Evolutionary conservation across 768 basidiomycete species (phyloP), one percentile per base, ranked within the genome.

Genomic region (Calocera viscosa): DNA sequence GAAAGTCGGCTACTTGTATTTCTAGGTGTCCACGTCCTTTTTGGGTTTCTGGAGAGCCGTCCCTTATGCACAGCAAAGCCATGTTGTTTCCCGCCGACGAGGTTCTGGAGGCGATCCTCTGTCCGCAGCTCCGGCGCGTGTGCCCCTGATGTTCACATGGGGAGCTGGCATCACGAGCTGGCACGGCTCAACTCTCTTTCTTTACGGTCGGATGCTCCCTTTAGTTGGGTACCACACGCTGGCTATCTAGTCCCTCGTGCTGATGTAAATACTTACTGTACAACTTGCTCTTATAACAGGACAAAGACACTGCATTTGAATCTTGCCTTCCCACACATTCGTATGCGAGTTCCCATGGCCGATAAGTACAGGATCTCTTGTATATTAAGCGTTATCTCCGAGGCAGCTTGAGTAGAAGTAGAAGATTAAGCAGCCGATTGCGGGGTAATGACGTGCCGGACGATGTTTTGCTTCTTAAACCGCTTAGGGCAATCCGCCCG

Each of bases 211-310:
- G 43, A 7, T 47, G 16, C 24, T 47, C 16, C 19, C 7, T 47
- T 17, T 7, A 24, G 43, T 47, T 7, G 5, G 19, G 43, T 47
- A 7, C 5, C 19, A 19, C 19, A 38, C 35, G 35, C 35, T 38
- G 35, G 14, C 35, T 38, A 14, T 38, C 35, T 38, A 38, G 35
- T 5, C 7, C 16, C 24, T 8, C 24, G 24, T 24, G 43, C 43
- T 47, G 43, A 60, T 60, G 53, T 60, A 60, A 60, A 60, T 60
- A 60, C 53, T 28, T 60, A 60, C 16, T 60, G 53, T 60, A 60
- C 53, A 14, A 60, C 26, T 60, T 22, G 30, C 53, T 60, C 53
- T 16, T 12, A 16, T 12, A 26, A 26, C 24, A 60, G 8, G 30
- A 32, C 53, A 60, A 32, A 60, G 53, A 60, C 53, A 60, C 5